phyloP scores from a whole-genome alignment of 495 filamentous ascomycete species.

The Pseudomonodictys pantanalensis region DNA sequence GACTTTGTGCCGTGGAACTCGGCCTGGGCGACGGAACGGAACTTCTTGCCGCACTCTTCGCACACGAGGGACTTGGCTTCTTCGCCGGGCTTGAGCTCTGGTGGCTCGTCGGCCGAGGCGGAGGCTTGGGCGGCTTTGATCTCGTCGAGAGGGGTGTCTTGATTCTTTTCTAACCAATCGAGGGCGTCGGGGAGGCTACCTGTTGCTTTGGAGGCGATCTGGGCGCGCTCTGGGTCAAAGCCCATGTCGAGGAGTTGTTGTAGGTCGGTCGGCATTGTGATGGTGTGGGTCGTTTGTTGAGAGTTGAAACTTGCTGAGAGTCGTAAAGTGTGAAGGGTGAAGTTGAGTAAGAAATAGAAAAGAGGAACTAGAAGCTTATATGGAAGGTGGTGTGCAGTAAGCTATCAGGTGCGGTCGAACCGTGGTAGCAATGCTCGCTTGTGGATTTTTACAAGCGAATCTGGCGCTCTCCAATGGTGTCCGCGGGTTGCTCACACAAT shows the following conservation, averaged over 20 bases:
- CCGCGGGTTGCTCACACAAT: too few species aligned
- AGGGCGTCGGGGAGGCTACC: slow-evolving; percentile 79
- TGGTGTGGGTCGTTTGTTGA: background rate
- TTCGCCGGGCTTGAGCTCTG: slow-evolving; percentile 60
- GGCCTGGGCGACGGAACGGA: slow-evolving; percentile 73
- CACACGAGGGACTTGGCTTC: slow-evolving; percentile 68
- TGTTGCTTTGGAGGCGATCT: slow-evolving; percentile 75
- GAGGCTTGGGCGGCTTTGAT: slow-evolving; percentile 62
- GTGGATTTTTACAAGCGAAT: too few species aligned
- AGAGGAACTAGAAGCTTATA: too few species aligned
- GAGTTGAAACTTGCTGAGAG: background rate
- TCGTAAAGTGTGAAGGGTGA: background rate
- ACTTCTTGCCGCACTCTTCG: slow-evolving; percentile 90
- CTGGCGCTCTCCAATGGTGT: too few species aligned
- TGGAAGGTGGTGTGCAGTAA: too few species aligned
- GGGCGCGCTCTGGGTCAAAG: slow-evolving; percentile 76
- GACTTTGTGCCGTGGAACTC: slow-evolving; percentile 89
- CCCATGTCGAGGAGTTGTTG: slow-evolving; percentile 90
- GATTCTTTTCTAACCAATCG: slow-evolving; percentile 89
- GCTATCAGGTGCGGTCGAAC: too few species aligned
- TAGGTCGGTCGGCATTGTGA: slow-evolving; percentile 54
- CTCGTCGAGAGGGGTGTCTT: slow-evolving; percentile 78
- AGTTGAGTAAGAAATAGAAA: too few species aligned
- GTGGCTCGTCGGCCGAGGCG: slow-evolving; percentile 37
- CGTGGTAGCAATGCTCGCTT: too few species aligned